Evolutionary conservation across 352 stramenopile genomes (phyloP), one percentile per base, ranked within the genome.

Genomic region (Globisporangium nodosum): DNA sequence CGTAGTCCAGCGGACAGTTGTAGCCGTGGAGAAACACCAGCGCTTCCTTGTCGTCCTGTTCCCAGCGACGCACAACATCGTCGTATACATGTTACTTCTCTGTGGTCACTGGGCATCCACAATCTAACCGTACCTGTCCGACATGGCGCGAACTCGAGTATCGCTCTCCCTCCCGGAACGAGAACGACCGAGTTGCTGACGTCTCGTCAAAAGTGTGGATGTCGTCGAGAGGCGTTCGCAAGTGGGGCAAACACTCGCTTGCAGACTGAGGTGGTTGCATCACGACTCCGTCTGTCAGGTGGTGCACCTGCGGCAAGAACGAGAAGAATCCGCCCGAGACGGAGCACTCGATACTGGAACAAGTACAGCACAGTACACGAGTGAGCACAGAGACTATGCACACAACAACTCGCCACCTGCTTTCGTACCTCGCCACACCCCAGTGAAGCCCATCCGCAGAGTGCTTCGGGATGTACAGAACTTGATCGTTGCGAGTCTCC

Each of bases 1-100:
- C 70, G 52, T 91, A 87, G 39, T 91, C 68, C 20, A 91, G 61
- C 35, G 81, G 79, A 49, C 76, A 87, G 53, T 88, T 87, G 68
- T 88, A 87, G 8, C 81, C 78, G 35, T 88, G 81, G 12, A 91
- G 69, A 12, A 91, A 40, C 3, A 91, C 61, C 18, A 91, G 52
- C 9, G 81, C 81, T 52, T 88, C 81, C 58, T 83, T 83, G 1
- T 16, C 51, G 4, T 58, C 43, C 42, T 54, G 39, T 33, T 27
- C 15, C 18, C 43, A 42, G 7, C 16, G 13, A 50, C 4, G 30
- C 35, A 31, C n/a, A 13, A 35, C 33, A 15, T 3, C 20, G 15
- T 3, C 27, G 27, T 54, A 37, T 8, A 50, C 16, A 40, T 2
- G 5, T 50, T 31, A 20, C 37, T 20, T 24, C 21, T n/a, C n/a